phyloP scores from a whole-genome alignment of 2,329 filamentous ascomycete species.

The Waltergamsia citrina region DNA sequence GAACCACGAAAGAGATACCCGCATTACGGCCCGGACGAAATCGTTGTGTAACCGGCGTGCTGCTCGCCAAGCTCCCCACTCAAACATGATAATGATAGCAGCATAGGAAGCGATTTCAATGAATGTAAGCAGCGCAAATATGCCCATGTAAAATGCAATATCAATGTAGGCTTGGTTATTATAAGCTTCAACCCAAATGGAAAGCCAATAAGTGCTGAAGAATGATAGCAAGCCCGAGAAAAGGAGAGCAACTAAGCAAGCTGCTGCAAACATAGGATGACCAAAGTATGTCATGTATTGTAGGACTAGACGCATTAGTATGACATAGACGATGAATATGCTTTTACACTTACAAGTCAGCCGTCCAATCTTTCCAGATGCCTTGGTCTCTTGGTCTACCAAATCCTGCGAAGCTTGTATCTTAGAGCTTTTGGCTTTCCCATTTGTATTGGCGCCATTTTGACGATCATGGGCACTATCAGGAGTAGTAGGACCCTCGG shows the following conservation, averaged over 20 bases:
- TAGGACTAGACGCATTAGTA: constrained; percentile 23
- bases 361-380: constrained; percentile 33
- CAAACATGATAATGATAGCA: constrained; percentile 34
- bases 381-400: constrained; percentile 36
- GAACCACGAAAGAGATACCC: constrained; percentile 47
- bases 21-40: constrained; percentile 41
- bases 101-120: constrained; percentile 31
- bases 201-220: constrained; percentile 36
- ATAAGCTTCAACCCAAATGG: constrained; percentile 44
- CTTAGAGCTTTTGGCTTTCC: constrained; percentile 8
- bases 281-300: constrained; percentile 44
- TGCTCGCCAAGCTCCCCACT: constrained; percentile 47
- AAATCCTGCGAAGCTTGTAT: constrained; percentile 28
- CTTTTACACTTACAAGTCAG: constrained; percentile 30
- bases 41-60: constrained; percentile 41
- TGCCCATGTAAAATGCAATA: constrained; percentile 40
- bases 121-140: constrained; percentile 38
- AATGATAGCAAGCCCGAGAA: constrained; percentile 31
- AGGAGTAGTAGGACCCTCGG: background rate
- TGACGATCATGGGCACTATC: too few species aligned
- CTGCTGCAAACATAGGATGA: constrained; percentile 28
- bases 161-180: constrained; percentile 30
- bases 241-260: constrained; percentile 28
- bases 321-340: background rate
- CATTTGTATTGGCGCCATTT: too few species aligned